These are phyloP conservation scores for Penicillium sp. DNA, from an alignment of 2,329 filamentous ascomycete species.

Conservation along the genomic window DNA sequence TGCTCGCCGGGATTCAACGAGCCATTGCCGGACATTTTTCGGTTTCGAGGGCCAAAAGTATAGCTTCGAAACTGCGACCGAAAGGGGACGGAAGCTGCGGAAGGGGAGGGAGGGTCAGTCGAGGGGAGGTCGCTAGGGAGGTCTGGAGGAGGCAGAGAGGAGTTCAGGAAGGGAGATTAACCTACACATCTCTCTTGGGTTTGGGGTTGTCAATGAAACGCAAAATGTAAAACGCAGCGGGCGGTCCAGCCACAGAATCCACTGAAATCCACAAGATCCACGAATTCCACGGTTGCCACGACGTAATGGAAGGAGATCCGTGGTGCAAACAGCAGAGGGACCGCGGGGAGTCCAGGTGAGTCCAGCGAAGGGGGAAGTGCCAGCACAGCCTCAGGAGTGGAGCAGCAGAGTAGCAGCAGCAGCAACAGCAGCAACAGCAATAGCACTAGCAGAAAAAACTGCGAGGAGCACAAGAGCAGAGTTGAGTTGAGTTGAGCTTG, in stretches of 20 bases:
- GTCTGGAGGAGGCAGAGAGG: background rate
- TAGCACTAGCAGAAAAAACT: too few relatives aligned
- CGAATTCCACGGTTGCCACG: slow-evolving; percentile 10
- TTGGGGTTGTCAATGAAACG: slow-evolving; percentile 9
- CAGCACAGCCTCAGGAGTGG: slow-evolving; percentile 14
- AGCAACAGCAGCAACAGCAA: too few relatives aligned
- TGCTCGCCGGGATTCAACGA: slow-evolving; percentile 38
- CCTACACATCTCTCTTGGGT: slow-evolving; percentile 23
- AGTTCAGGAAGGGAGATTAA: slow-evolving; percentile 1
- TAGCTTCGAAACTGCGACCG: slow-evolving; percentile 35
- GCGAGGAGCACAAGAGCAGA: too few relatives aligned
- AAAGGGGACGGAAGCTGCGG: slow-evolving; percentile 32
- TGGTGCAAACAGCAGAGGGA: background rate
- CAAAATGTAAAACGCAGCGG: too few relatives aligned
- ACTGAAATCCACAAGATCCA: too few relatives aligned
- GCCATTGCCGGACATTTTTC: slow-evolving; percentile 40
- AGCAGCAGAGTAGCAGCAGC: too few relatives aligned
- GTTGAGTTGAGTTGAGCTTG: background rate
- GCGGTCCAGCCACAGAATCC: slow-evolving; percentile 22
- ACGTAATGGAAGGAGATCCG: slow-evolving; percentile 11
- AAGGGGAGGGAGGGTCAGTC: background rate
- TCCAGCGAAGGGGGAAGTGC: background rate
- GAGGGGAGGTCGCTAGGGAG: background rate
- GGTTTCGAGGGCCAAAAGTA: slow-evolving; percentile 33
- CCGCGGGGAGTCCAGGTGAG: background rate